Percentiles rank a stretch among this genome's conserved stretches.
phyloP scores from a whole-genome alignment of 495 filamentous ascomycete species.

The Tetracladium setigerum region DNA sequence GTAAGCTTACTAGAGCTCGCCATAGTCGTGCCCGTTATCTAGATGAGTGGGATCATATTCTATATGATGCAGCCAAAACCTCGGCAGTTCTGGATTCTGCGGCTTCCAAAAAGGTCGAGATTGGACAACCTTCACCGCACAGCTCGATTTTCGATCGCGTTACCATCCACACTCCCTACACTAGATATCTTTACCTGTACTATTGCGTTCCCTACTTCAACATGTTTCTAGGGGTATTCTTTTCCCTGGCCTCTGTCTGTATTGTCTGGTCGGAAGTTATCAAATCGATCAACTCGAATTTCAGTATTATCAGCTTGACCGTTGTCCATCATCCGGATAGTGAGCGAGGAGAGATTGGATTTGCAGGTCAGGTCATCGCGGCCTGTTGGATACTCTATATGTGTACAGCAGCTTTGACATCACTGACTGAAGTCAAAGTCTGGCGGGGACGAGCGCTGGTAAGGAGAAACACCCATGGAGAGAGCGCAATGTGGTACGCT shows the following conservation, averaged over 20 bases:
- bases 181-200: slow-evolving; percentile 70
- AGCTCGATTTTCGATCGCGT: slow-evolving; percentile 44
- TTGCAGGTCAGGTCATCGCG: slow-evolving; percentile 76
- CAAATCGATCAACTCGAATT: slow-evolving; percentile 62
- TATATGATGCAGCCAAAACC: slow-evolving; percentile 60
- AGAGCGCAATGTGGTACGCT: slow-evolving; percentile 92
- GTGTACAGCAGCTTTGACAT: slow-evolving; percentile 75
- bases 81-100: slow-evolving; percentile 82
- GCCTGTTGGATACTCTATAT: slow-evolving; percentile 91
- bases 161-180: slow-evolving; percentile 72
- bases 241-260: slow-evolving; percentile 66
- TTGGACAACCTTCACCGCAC: slow-evolving; percentile 49
- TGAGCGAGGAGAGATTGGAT: slow-evolving; percentile 62
- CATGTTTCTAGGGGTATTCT: slow-evolving; percentile 51
- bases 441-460: slow-evolving; percentile 93
- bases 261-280: slow-evolving; percentile 91
- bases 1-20: slow-evolving; percentile 68
- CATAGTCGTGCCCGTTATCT: slow-evolving; percentile 77
- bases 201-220: slow-evolving; percentile 59
- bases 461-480: slow-evolving; percentile 79
- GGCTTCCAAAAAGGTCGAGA: slow-evolving; percentile 71
- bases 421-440: slow-evolving; percentile 81
- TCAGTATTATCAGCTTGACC: slow-evolving; percentile 78
- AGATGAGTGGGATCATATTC: slow-evolving; percentile 75
- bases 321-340: slow-evolving; percentile 69